Base-by-base conservation (phyloP, 768 basidiomycete genomes). In the Tricholoma saponaceum region DNA sequence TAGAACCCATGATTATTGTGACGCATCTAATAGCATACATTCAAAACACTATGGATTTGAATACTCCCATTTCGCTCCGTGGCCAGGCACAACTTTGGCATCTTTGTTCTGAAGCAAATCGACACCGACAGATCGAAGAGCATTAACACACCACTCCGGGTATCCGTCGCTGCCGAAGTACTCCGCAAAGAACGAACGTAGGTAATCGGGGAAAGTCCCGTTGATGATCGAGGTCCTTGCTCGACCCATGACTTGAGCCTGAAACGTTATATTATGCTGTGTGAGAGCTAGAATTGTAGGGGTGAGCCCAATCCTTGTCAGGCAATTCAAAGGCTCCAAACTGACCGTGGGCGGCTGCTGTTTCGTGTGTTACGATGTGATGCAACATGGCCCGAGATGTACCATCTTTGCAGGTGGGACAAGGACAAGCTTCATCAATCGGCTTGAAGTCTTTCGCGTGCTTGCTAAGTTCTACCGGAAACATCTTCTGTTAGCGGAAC, bases 101-200 rank as follows among this genome's bases (percentile, higher is more conserved):
- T 79, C 67, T 26, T 72, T 73, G 22, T 79, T 82, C 58, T 87
- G 83, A 30, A 93, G 72, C 44, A 95, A 70, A 67, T 96, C 92
- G 0, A 96, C 90, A 0, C 89, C 89, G 12, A 96, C 93, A 55
- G 84, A 87, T 23, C 79, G 76, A 52, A 96, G 72, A 10, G 93
- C 94, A 64, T 92, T 89, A 1, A 95, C 83, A 63, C 90, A 90
- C 93, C 93, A 96, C 66, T 85, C 83, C 0, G 92, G 92, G 68
- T 94, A 92, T 9, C 87, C 88, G n/a, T 76, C 72, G 55, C 83
- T 78, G 6, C 83, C 86, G 65, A 91, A 96, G 69, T 94, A 95
- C 44, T 76, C 73, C 32, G 76, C 78, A 70, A 96, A 95, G 73
- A 95, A 96, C 6, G 71, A 72, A 53, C 79, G 78, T 26, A 95